Conservation (phyloP, 805 yeast species). For the Kluyveromyces nonfermentans region DNA sequence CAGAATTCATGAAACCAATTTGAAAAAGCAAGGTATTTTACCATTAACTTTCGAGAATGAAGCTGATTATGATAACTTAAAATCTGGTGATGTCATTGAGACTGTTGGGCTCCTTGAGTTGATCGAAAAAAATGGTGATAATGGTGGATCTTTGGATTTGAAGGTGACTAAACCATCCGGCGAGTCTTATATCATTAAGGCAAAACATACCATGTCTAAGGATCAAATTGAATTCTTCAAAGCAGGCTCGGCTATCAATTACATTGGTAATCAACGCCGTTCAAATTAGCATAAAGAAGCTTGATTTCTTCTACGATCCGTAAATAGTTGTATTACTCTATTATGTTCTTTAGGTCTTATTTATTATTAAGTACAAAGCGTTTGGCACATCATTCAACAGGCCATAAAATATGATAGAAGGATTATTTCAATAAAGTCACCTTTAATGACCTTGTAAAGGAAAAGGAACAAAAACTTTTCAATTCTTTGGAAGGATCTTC, state of each 20-base stretch:
- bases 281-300: background rate
- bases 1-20: constrained; percentile 94
- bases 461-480: background rate
- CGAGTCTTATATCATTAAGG: constrained; percentile 52
- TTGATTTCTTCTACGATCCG: background rate
- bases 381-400: background rate
- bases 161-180: constrained; percentile 72
- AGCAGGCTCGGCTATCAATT: constrained; percentile 95
- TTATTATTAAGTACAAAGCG: background rate
- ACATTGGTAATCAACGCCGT: constrained; percentile 57
- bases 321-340: background rate
- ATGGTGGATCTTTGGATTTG: constrained; percentile 71
- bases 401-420: too few relatives aligned
- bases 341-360: background rate
- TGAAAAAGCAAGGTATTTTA: constrained; percentile 96
- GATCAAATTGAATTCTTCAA: constrained; percentile 94
- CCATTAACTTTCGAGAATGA: constrained; percentile 91
- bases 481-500: constrained; percentile 28
- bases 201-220: constrained; percentile 93
- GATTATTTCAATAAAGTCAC: too few relatives aligned
- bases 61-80: constrained; percentile 72
- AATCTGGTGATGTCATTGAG: constrained; percentile 68
- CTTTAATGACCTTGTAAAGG: background rate
- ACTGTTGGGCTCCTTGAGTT: constrained; percentile 68
- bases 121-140: constrained; percentile 73